Base-by-base conservation (phyloP, 1,284 basidiomycete species). In the Ustilago bromivora region DNA sequence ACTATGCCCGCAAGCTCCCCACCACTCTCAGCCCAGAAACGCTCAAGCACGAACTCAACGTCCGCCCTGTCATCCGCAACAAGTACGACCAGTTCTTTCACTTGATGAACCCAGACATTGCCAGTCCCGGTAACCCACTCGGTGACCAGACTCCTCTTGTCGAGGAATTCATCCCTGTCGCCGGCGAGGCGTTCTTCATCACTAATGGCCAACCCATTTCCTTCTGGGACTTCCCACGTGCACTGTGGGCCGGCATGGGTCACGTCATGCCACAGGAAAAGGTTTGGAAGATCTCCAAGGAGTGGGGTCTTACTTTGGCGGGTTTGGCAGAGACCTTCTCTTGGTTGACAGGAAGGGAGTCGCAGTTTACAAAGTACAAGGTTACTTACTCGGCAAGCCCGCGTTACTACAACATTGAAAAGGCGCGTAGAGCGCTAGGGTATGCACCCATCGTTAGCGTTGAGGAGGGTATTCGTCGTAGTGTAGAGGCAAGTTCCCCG, bases 141-240 rank as follows among this genome's bases (percentile, higher is more conserved):
- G 70, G 60, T 46, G 70, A 71, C 32, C 79, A 65, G 54, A 69
- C 49, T 55, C 84, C 66, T 89, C 13, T 87, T 92, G 72, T 89
- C 87, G 72, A 82, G 28, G 65, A 77, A 10, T 12, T 52, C 6
- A 88, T 95, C 15, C 89, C 91, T 73, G 93, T 98, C 41, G 95
- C 94, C 3, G 97, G 97, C 0, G 93, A 98, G 86, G 94, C 89
- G 0, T 99, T 97, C 89, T 97, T 96, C 89, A 94, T 99, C 87
- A 97, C 96, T 71, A 98, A 98, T 85, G 95, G 96, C 75, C 96
- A 98, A 86, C 96, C 96, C 1, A 90, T 93, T 66, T 93, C 93
- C 84, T 98, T 98, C 88, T 99, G 96, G 96, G 96, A 98, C 88
- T 92, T 97, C 85, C 90, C 92, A 31, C 90, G 95, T 10, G 88